Conservation (phyloP, 371 early-diverging fungal genomes). For the Entomophthora muscae region DNA sequence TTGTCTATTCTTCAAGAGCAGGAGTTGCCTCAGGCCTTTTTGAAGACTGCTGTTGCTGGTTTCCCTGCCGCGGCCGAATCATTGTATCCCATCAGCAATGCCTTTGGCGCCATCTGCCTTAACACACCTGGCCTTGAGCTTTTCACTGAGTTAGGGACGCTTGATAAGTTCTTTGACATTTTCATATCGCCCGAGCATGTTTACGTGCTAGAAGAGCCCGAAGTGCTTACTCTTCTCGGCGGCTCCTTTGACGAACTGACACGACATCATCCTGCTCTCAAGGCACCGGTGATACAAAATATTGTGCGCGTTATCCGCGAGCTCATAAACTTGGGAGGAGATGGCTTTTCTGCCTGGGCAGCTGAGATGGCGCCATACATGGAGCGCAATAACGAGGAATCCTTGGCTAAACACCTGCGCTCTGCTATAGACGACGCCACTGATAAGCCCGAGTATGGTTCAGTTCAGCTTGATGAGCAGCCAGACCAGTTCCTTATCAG, state of each 20-base stretch:
- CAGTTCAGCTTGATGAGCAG: conserved; percentile 30
- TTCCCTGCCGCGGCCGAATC: conserved; percentile 59
- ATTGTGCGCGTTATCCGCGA: conserved; percentile 41
- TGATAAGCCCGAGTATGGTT: conserved; percentile 16
- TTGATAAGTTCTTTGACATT: conserved; percentile 54
- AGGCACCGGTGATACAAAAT: conserved; percentile 43
- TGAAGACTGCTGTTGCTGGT: conserved; percentile 38
- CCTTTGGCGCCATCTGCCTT: conserved; percentile 89
- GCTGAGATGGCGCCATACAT: conserved; percentile 15
- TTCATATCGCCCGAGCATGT: conserved; percentile 61
- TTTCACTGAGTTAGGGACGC: conserved; percentile 46
- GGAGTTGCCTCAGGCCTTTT: conserved; percentile 64
- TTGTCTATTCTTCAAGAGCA: conserved; percentile 81
- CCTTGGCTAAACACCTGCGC: background rate
- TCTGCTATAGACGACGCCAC: conserved; percentile 6
- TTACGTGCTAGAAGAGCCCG: conserved; percentile 57
- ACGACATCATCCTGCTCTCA: conserved; percentile 81
- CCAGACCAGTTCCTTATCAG: conserved; percentile 16
- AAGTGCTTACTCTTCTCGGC: conserved; percentile 62
- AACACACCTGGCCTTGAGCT: conserved; percentile 71
- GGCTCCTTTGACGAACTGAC: conserved; percentile 85
- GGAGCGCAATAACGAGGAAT: background rate
- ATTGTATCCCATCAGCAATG: conserved; percentile 56
- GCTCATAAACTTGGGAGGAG: conserved; percentile 24
- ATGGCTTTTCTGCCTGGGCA: conserved; percentile 18